Conservation (phyloP, 2,329 filamentous ascomycete genomes). For the Alternaria sp. region DNA sequence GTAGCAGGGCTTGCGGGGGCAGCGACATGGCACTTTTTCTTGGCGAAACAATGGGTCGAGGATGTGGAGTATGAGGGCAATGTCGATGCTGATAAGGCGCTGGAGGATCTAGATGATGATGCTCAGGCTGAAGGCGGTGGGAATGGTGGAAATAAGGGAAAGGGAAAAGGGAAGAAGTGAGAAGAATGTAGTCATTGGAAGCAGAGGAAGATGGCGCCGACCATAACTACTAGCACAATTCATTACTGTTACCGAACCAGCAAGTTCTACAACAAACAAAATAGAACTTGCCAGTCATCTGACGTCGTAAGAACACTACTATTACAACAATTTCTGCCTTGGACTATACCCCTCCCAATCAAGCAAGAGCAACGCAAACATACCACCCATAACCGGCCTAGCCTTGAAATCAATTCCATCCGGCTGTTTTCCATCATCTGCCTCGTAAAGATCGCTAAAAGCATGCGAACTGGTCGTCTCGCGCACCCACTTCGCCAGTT, state of each 20-base stretch:
- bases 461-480: constrained; percentile 59
- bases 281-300: neutral
- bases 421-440: constrained; percentile 53
- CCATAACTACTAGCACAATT: neutral
- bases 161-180: constrained; percentile 17
- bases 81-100: constrained; percentile 40
- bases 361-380: constrained; percentile 57
- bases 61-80: constrained; percentile 43
- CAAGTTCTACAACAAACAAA: neutral
- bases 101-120: constrained; percentile 33
- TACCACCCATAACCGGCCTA: constrained; percentile 62
- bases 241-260: neutral
- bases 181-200: neutral
- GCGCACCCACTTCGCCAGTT: constrained; percentile 60
- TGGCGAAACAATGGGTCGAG: constrained; percentile 35
- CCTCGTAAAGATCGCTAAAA: constrained; percentile 63
- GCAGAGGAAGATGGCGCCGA: neutral
- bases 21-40: constrained; percentile 28
- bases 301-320: neutral
- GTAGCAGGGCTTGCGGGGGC: constrained; percentile 14
- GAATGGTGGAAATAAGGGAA: constrained; percentile 11
- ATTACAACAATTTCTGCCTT: constrained; percentile 4
- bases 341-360: constrained; percentile 13
- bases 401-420: constrained; percentile 54
- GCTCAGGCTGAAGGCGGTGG: constrained; percentile 6